A percentile compares a stretch with the other conserved stretches of the same genome.
Conservation (phyloP, 1,284 basidiomycete species). For the Anthracocystis setariae region DNA sequence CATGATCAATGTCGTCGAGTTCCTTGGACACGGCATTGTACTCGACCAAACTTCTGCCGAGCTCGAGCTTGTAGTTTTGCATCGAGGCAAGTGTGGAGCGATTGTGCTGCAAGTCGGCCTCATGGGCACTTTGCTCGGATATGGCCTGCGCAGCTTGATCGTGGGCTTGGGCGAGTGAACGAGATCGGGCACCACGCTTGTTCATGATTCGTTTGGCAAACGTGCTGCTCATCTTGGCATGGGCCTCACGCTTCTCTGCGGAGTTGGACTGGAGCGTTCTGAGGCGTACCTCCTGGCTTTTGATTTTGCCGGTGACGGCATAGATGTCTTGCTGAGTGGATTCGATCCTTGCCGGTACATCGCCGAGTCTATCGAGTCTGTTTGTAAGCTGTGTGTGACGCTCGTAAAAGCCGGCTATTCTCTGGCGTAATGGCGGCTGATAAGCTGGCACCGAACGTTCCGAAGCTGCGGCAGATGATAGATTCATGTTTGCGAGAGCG, state of each 20-base stretch:
- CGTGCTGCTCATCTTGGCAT: conserved; percentile 29
- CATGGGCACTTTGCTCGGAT: conserved; percentile 22
- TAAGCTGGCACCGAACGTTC: conserved; percentile 35
- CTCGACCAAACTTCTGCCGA: conserved; percentile 27
- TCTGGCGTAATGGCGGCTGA: conserved; percentile 28
- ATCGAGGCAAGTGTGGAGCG: conserved; percentile 7
- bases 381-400: conserved; percentile 35
- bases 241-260: conserved; percentile 16
- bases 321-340: conserved; percentile 33
- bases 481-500: conserved; percentile 10
- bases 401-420: conserved; percentile 24
- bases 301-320: conserved; percentile 36
- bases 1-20: conserved; percentile 20
- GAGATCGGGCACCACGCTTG: conserved; percentile 20
- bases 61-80: conserved; percentile 7
- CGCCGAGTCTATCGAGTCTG: conserved; percentile 22
- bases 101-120: conserved; percentile 24
- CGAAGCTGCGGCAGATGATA: conserved; percentile 11
- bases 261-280: conserved; percentile 28
- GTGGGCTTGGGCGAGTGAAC: conserved; percentile 16
- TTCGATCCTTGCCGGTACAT: conserved; percentile 32
- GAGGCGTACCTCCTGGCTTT: conserved; percentile 29
- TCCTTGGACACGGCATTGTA: conserved; percentile 19
- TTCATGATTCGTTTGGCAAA: conserved; percentile 44
- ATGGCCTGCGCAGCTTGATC: conserved; percentile 21